Percentiles rank a stretch among this genome's conserved stretches.
phyloP scores from a whole-genome alignment of 208 protist species.

The Blechomonas ayalai region DNA sequence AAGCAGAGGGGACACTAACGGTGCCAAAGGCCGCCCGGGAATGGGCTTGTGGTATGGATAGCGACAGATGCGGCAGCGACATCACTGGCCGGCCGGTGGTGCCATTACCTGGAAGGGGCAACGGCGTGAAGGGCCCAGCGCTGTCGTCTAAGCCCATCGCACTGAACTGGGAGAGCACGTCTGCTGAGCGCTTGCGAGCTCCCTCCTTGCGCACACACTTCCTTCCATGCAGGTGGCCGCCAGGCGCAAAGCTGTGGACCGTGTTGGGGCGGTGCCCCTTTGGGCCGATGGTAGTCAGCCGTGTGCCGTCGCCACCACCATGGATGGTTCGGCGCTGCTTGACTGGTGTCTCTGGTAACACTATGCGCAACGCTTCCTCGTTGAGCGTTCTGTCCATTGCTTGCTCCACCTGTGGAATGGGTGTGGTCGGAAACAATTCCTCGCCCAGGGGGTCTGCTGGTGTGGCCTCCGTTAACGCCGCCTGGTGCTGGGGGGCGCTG shows the following conservation, averaged over 20 bases:
- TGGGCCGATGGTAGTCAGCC: background rate
- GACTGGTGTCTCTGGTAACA: slow-evolving; percentile 20
- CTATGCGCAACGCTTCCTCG: too few relatives aligned
- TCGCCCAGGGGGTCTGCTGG: too few relatives aligned
- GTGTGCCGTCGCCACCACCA: slow-evolving; percentile 7
- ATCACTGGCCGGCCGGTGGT: too few relatives aligned
- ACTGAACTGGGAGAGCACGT: slow-evolving; percentile 60
- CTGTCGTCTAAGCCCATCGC: slow-evolving; percentile 60
- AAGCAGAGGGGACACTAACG: too few relatives aligned
- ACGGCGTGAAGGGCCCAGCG: slow-evolving; percentile 10
- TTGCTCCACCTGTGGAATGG: too few relatives aligned
- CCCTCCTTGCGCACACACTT: slow-evolving; percentile 29
- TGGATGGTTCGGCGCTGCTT: slow-evolving; percentile 65
- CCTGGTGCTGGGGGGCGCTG: too few relatives aligned
- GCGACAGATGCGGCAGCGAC: too few relatives aligned
- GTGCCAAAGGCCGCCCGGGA: too few relatives aligned
- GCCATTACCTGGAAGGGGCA: background rate
- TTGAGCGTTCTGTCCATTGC: too few relatives aligned
- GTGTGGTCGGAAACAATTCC: too few relatives aligned
- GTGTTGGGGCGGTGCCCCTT: background rate
- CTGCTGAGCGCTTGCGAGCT: slow-evolving; percentile 48
- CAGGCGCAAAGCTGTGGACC: background rate
- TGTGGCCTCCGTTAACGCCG: too few relatives aligned
- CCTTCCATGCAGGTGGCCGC: slow-evolving; percentile 1
- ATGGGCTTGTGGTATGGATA: too few relatives aligned